Percentiles rank a stretch among this genome's conserved stretches.
phyloP scores from a whole-genome alignment of 176 grass and related monocot genomes.

The Oryza longistaminata region DNA sequence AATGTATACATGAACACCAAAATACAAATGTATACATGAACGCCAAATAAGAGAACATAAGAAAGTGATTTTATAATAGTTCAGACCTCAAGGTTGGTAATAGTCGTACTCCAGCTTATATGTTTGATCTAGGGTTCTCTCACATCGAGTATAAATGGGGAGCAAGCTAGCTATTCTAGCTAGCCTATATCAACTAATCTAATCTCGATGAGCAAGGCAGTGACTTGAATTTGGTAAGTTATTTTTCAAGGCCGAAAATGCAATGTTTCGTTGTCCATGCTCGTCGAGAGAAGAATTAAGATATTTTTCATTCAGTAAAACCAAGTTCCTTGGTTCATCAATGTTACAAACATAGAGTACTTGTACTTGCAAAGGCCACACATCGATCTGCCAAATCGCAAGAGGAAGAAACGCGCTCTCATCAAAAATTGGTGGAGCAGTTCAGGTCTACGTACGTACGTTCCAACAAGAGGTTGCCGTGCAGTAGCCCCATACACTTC shows the following conservation, averaged over 20 bases:
- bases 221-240: background rate
- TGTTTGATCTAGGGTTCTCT: no score
- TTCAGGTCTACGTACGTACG: slow-evolving; percentile 23
- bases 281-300: background rate
- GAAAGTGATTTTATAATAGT: no score
- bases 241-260: background rate
- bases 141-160: no score
- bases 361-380: background rate
- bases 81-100: no score
- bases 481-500: slow-evolving; percentile 23
- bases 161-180: no score
- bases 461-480: slow-evolving; percentile 20
- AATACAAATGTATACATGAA: no score
- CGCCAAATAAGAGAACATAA: no score
- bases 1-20: no score
- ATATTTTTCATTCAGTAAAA: slow-evolving; percentile 35
- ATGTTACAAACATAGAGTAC: slow-evolving; percentile 8
- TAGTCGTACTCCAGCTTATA: no score
- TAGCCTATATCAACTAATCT: no score
- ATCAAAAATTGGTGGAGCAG: slow-evolving; percentile 43
- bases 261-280: background rate
- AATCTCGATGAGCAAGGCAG: no score
- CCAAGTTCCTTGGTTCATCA: slow-evolving; percentile 40
- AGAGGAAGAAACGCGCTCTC: slow-evolving; percentile 51
- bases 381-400: background rate